Evolutionary conservation across 2,329 filamentous ascomycete genomes (phyloP).

Genomic region (Cytospora mali): DNA sequence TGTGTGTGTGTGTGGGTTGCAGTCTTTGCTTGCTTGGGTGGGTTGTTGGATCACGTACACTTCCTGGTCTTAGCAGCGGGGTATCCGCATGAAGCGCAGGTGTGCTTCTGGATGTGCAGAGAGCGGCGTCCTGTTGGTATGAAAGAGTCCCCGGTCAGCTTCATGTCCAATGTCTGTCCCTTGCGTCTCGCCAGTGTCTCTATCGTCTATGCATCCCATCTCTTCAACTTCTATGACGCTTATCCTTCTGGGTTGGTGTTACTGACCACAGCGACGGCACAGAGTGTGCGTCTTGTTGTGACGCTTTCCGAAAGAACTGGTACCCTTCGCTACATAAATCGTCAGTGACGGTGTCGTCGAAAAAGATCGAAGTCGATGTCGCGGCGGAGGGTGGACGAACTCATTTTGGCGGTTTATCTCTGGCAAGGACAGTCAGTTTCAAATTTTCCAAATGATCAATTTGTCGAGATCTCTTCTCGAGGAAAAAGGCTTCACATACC

Average conservation of each 20-base stretch:
- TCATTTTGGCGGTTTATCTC: conserved; percentile 57
- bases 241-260: conserved; percentile 29
- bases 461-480: neutral
- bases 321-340: conserved; percentile 29
- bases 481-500: conserved; percentile 18
- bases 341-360: conserved; percentile 28
- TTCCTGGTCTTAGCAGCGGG: conserved; percentile 96
- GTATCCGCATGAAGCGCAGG: conserved; percentile 94
- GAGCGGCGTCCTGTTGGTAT: conserved; percentile 77
- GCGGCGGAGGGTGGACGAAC: conserved; percentile 45
- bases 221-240: conserved; percentile 15
- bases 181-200: too few relatives aligned
- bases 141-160: conserved; percentile 32
- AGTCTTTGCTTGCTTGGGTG: neutral
- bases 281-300: conserved; percentile 76
- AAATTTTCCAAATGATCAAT: neutral
- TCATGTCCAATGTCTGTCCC: conserved; percentile 13
- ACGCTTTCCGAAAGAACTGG: conserved; percentile 28
- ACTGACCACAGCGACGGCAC: conserved; percentile 97
- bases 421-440: conserved; percentile 29
- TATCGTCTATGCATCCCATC: neutral
- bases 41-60: conserved; percentile 71
- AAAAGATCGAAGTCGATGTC: conserved; percentile 13
- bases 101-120: conserved; percentile 99
- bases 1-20: too few relatives aligned